These are phyloP conservation scores for Panaeolus papilionaceus DNA, from an alignment of 768 basidiomycete genomes.

Conservation along the genomic window DNA sequence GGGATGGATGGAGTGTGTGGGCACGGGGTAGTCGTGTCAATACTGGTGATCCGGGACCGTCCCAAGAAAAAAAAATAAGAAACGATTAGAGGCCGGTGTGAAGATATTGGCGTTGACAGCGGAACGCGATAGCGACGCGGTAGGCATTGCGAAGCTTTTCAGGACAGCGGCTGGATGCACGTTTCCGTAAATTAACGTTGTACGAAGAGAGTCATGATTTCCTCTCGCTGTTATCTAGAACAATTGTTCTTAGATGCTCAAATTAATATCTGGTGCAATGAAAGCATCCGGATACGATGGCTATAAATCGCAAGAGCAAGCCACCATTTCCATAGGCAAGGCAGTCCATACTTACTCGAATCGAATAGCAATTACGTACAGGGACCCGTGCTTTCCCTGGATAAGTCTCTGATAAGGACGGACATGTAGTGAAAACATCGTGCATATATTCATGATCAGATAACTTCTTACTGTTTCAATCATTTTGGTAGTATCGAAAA, in stretches of 20 bases:
- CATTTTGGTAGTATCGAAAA: neutral
- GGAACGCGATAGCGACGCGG: neutral
- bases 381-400: neutral
- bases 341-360: neutral
- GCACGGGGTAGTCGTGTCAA: slow-evolving; percentile 3
- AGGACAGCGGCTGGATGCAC: too few relatives aligned
- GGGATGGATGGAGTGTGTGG: slow-evolving; percentile 3
- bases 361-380: neutral
- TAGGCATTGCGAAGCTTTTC: neutral
- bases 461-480: neutral
- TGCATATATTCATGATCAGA: neutral
- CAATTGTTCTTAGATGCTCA: too few relatives aligned
- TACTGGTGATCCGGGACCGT: neutral
- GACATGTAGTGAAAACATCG: slow-evolving; percentile 5
- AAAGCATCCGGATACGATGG: too few relatives aligned
- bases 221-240: too few relatives aligned
- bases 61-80: neutral
- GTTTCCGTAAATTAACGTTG: too few relatives aligned
- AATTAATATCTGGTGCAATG: too few relatives aligned
- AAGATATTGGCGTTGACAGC: neutral
- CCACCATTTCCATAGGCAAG: neutral
- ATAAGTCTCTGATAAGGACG: neutral
- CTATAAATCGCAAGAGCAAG: neutral
- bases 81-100: neutral
- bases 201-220: too few relatives aligned